Conservation (phyloP, 352 stramenopile genomes). For the Phytophthora quininea region DNA sequence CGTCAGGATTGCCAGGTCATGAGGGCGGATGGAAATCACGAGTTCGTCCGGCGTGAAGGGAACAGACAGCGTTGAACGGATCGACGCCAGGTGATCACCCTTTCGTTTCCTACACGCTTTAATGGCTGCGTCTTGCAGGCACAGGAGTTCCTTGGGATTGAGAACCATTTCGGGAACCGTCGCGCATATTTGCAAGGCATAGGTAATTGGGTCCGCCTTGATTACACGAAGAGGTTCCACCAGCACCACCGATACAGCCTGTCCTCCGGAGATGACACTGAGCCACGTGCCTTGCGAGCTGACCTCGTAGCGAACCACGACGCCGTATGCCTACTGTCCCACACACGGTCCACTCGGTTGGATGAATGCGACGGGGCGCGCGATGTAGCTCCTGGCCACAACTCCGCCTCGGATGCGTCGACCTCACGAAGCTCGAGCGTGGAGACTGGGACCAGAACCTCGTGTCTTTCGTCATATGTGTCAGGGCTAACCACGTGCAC, state of each 20-base stretch:
- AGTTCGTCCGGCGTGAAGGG: neutral
- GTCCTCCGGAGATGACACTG: neutral
- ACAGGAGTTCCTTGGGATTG: constrained; percentile 8
- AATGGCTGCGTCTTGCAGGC: constrained; percentile 2
- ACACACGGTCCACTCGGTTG: neutral
- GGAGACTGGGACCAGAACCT: neutral
- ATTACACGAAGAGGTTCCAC: constrained; percentile 6
- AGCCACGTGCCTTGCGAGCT: neutral
- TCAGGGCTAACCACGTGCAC: neutral
- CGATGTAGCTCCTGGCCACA: constrained; percentile 4
- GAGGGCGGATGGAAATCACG: neutral
- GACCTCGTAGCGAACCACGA: constrained; percentile 5
- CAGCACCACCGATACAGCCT: neutral
- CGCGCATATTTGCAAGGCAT: constrained; percentile 1
- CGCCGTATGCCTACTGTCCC: constrained; percentile 8
- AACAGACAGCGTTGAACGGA: neutral
- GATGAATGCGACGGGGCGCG: neutral
- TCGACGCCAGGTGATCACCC: neutral
- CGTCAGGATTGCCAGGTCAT: neutral
- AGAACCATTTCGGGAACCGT: constrained; percentile 5
- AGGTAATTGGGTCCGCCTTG: constrained; percentile 11
- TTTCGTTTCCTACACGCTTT: constrained; percentile 1
- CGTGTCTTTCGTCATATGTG: neutral
- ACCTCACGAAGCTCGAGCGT: neutral
- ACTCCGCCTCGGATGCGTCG: neutral